Base-by-base conservation (phyloP, 441 rosid species). In the Mallotus japonicus region DNA sequence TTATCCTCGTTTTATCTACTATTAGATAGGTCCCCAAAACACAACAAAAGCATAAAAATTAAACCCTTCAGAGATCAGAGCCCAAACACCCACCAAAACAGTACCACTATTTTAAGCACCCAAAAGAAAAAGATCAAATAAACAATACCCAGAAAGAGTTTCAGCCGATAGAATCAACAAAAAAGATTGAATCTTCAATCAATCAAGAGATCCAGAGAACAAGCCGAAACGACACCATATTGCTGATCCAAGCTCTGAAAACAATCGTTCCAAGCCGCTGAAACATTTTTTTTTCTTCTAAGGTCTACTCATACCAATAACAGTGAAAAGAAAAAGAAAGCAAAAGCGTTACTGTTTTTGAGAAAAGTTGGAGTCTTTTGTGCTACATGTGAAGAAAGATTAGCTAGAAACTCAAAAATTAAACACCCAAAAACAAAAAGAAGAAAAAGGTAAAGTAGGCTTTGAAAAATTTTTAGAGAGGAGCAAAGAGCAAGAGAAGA, bases 11-110 rank as follows among this genome's bases (percentile, higher is more conserved):
- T 75, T 79, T 65, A 72, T 78, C 84, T 73, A 77, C 79, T 81
- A 76, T 44, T 69, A 80, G 85, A 69, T 87, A 87, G 75, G 4
- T 49, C 47, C 82, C 79, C 85, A 83, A 81, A 90, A 86, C 90
- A 85, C 92, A 83, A 83, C 84, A 79, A 80, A 81, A 81, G 77
- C 76, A 67, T 77, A 79, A 81, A 81, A 75, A 76, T 64, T 75
- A 79, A 78, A 81, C 81, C 84, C 32, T 79, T 83, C 85, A 80
- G 90, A 83, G 86, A 86, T 84, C 88, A 84, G 87, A 85, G 89
- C 86, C 80, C 65, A 62, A 62, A 79, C 79, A 75, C 87, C 85
- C 81, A 67, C 74, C 42, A 57, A 68, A 72, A 74, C 32, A 28
- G 32, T 83, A 73, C 66, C 61, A 50, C 75, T 67, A 71, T 58